phyloP scores from a whole-genome alignment of 2,329 filamentous ascomycete genomes.

The Colletotrichum spinosum region DNA sequence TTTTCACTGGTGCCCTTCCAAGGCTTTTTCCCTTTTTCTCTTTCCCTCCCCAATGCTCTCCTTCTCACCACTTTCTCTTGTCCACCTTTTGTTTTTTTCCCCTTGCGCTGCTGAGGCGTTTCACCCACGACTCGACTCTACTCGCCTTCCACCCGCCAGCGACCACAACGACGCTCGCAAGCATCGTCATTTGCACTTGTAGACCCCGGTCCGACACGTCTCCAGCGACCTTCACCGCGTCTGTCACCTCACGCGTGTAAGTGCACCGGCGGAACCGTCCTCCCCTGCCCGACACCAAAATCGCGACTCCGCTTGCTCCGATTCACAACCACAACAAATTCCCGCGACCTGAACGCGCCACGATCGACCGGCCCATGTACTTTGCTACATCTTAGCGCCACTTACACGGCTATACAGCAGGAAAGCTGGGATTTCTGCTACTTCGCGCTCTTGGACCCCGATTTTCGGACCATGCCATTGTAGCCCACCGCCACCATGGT shows the following conservation, averaged over 20 bases:
- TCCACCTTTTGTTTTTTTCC: constrained; percentile 43
- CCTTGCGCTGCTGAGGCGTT: constrained; percentile 32
- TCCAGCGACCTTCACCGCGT: constrained; percentile 36
- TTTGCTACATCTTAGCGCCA: constrained; percentile 7
- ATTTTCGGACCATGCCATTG: constrained; percentile 37
- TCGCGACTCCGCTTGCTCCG: constrained; percentile 31
- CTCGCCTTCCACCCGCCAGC: constrained; percentile 28
- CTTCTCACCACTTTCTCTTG: constrained; percentile 41
- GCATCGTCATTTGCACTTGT: constrained; percentile 22
- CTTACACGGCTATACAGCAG: constrained; percentile 29
- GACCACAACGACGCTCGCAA: constrained; percentile 32
- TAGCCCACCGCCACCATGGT: constrained; percentile 47
- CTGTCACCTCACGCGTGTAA: constrained; percentile 37
- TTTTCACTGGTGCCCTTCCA: constrained; percentile 38
- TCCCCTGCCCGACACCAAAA: constrained; percentile 33
- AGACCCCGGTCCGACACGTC: constrained; percentile 32
- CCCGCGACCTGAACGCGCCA: constrained; percentile 38
- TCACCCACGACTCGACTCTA: constrained; percentile 31
- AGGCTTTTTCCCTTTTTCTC: constrained; percentile 44
- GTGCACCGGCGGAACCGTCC: constrained; percentile 32
- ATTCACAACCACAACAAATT: constrained; percentile 23
- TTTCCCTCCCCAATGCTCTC: constrained; percentile 41
- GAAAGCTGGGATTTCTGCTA: constrained; percentile 55
- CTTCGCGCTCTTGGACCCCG: constrained; percentile 42
- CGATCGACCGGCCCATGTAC: constrained; percentile 36